A percentile compares a stretch with the other conserved stretches of the same genome.
These are phyloP conservation scores for Thalassia testudinum DNA, from an alignment of 116 monocot genomes.

Conservation along the genomic window DNA sequence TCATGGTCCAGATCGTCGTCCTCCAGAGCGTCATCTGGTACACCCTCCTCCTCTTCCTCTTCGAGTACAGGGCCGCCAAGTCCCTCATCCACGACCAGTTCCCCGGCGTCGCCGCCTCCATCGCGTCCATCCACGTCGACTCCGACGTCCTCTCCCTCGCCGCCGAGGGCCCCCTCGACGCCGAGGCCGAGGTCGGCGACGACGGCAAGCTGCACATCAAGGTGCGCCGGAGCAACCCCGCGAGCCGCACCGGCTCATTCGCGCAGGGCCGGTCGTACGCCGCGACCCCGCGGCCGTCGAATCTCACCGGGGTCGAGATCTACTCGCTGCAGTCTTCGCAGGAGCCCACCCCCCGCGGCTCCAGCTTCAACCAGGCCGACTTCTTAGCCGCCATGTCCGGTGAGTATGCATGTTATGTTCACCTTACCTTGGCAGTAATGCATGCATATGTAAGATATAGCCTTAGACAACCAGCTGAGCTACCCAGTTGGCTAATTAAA, in stretches of 20 bases:
- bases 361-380: constrained; percentile 79
- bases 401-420: constrained; percentile 20
- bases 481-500: no score
- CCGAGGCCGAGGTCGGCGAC: constrained; percentile 33
- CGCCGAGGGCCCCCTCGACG: constrained; percentile 28
- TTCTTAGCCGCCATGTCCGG: constrained; percentile 28
- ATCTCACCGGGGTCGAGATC: constrained; percentile 75
- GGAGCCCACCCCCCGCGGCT: constrained; percentile 68
- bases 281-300: constrained; percentile 59
- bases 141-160: constrained; percentile 46
- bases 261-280: neutral
- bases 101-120: constrained; percentile 29
- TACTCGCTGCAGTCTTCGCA: constrained; percentile 71
- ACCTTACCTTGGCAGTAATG: no score
- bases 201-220: constrained; percentile 44
- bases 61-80: constrained; percentile 28
- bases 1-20: constrained; percentile 70
- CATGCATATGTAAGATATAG: no score
- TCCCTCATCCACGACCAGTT: constrained; percentile 26
- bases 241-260: constrained; percentile 5
- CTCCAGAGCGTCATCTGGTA: constrained; percentile 44
- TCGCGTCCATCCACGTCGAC: constrained; percentile 40
- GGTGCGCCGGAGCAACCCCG: constrained; percentile 28
- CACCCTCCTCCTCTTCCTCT: constrained; percentile 30
- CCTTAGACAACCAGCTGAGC: no score